These are phyloP conservation scores for Antitrichia curtipendula DNA, from an alignment of 225 moss, liverwort and hornwort genomes.

Conservation along the genomic window DNA sequence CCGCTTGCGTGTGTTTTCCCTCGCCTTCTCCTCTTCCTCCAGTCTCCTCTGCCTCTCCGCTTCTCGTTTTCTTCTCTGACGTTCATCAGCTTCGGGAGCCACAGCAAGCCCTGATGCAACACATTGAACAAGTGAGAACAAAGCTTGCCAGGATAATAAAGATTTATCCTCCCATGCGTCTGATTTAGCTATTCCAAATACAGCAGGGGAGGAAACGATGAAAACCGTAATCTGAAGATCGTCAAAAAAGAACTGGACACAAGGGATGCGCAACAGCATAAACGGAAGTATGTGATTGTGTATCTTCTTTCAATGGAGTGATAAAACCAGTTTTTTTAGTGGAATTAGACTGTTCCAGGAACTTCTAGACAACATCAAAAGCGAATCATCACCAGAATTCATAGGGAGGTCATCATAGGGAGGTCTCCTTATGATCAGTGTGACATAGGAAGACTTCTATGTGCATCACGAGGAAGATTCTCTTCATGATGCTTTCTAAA, in stretches of 20 bases:
- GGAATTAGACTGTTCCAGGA: background rate
- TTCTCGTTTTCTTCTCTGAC: conserved; percentile 56
- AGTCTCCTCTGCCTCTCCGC: conserved; percentile 76
- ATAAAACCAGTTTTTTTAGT: background rate
- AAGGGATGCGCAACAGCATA: background rate
- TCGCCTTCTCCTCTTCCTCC: conserved; percentile 77
- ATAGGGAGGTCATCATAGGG: background rate
- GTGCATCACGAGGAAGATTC: background rate
- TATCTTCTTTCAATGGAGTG: background rate
- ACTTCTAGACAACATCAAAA: background rate
- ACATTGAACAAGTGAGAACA: background rate
- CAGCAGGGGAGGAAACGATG: background rate
- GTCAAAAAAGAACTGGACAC: background rate
- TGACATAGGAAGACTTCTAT: background rate
- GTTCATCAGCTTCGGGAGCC: conserved; percentile 64
- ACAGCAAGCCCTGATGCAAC: conserved; percentile 12
- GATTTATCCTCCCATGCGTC: background rate
- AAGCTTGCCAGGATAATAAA: background rate
- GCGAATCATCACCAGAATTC: background rate
- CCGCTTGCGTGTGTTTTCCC: conserved; percentile 72
- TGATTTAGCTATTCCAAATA: background rate
- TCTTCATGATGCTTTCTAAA: background rate
- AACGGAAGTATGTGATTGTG: background rate
- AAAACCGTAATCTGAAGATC: background rate
- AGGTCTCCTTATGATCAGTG: background rate